Conservation (phyloP, 2,329 filamentous ascomycete genomes). For the Neofusicoccum sp. region DNA sequence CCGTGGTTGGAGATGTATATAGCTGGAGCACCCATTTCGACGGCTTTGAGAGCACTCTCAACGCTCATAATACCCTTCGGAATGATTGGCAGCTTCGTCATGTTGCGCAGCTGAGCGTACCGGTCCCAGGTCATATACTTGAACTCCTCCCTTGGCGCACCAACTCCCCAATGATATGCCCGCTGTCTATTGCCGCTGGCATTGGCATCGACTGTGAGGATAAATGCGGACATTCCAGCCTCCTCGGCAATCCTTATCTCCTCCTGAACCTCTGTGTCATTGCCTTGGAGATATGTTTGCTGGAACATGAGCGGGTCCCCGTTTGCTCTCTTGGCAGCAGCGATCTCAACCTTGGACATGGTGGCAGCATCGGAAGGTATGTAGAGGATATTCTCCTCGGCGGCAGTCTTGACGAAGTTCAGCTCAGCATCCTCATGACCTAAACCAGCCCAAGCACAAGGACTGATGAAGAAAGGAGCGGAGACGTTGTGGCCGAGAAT, state of each 20-base stretch:
- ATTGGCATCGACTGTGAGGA: slow-evolving; percentile 41
- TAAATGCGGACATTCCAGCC: slow-evolving; percentile 38
- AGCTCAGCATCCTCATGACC: slow-evolving; percentile 50
- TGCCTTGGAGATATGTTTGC: slow-evolving; percentile 39
- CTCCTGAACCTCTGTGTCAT: slow-evolving; percentile 29
- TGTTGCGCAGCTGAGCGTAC: slow-evolving; percentile 34
- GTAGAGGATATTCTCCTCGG: slow-evolving; percentile 51
- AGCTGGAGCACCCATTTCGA: slow-evolving; percentile 36
- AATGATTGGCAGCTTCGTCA: slow-evolving; percentile 38
- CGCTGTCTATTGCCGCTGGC: slow-evolving; percentile 38
- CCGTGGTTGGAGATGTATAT: slow-evolving; percentile 44
- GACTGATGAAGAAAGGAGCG: slow-evolving; percentile 54
- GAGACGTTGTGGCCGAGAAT: slow-evolving; percentile 55
- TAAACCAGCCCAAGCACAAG: slow-evolving; percentile 40
- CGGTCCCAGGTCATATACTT: slow-evolving; percentile 34
- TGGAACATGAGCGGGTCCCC: slow-evolving; percentile 39
- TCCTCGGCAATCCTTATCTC: slow-evolving; percentile 33
- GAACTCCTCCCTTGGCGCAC: slow-evolving; percentile 28
- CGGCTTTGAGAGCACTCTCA: slow-evolving; percentile 37
- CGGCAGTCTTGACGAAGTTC: slow-evolving; percentile 52
- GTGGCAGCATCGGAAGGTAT: slow-evolving; percentile 36
- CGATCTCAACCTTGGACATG: slow-evolving; percentile 30
- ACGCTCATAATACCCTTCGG: slow-evolving; percentile 42
- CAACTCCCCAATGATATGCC: slow-evolving; percentile 31
- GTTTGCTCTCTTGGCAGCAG: slow-evolving; percentile 25